phyloP scores from a whole-genome alignment of 129 eudicot genomes.

The Daucus carota region DNA sequence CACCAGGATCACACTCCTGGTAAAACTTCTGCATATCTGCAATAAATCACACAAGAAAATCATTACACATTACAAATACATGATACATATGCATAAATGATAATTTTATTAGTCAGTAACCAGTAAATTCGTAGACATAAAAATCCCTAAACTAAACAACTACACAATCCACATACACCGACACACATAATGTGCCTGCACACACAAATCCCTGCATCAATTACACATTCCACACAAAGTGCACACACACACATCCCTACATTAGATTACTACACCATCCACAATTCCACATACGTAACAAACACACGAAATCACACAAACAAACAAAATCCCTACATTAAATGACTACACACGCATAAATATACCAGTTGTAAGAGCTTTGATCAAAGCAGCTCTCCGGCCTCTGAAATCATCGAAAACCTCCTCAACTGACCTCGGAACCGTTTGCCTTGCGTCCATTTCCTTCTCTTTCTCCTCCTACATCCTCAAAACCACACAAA shows the following conservation, averaged over 20 bases:
- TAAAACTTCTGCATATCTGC: constrained; percentile 61
- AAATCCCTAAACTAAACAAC: too few species aligned
- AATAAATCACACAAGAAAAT: constrained; percentile 6
- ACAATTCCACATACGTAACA: not conserved
- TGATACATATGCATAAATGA: not conserved
- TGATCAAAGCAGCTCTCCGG: constrained; percentile 43
- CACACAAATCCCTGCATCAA: not conserved
- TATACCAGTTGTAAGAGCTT: constrained; percentile 49
- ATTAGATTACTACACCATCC: too few species aligned
- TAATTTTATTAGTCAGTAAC: not conserved
- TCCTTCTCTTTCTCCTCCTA: not conserved
- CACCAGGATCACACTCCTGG: constrained; percentile 77
- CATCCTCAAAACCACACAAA: not conserved
- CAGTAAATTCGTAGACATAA: too few species aligned
- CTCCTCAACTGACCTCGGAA: constrained; percentile 45
- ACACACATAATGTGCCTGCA: too few species aligned
- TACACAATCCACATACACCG: not conserved
- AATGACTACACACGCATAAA: too few species aligned
- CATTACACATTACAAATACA: not conserved
- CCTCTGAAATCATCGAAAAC: constrained; percentile 45
- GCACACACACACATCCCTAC: too few species aligned
- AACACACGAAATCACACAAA: not conserved
- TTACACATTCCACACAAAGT: too few species aligned
- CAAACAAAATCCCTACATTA: too few species aligned
- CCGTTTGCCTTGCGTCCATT: constrained; percentile 24